Percentiles rank a stretch among this genome's conserved stretches.
Conservation (phyloP, 1,284 basidiomycete genomes). For the Moesziomyces sp. region DNA sequence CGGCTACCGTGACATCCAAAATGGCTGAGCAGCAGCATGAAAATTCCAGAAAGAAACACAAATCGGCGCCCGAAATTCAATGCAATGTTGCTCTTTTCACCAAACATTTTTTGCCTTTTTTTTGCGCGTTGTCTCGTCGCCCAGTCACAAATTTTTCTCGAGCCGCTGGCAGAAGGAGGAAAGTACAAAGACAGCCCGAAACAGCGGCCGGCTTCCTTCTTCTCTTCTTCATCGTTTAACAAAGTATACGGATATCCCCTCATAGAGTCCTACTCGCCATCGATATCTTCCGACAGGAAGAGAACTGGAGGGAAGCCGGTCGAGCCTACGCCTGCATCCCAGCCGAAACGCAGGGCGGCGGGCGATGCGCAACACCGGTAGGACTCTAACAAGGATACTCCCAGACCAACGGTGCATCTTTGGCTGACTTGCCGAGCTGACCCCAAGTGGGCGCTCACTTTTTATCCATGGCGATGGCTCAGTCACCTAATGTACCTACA, state of each 20-base stretch:
- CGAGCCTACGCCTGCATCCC: conserved; percentile 25
- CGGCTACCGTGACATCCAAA: no score
- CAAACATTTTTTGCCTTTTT: no score
- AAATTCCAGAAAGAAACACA: no score
- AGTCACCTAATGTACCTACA: conserved; percentile 56
- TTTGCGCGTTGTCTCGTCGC: no score
- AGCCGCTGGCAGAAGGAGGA: no score
- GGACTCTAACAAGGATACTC: conserved; percentile 52
- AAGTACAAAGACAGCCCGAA: neutral
- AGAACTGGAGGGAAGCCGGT: conserved; percentile 52
- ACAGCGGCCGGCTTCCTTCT: conserved; percentile 9
- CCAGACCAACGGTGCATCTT: conserved; percentile 55
- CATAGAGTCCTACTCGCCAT: conserved; percentile 56
- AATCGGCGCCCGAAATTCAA: no score
- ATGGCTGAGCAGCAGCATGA: no score
- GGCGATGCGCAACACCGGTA: conserved; percentile 36
- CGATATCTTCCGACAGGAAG: conserved; percentile 42
- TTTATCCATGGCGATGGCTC: conserved; percentile 45
- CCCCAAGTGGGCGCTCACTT: conserved; percentile 5
- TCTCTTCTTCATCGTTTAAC: conserved; percentile 53
- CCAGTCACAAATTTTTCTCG: no score
- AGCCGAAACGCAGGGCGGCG: conserved; percentile 4
- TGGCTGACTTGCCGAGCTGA: conserved; percentile 50
- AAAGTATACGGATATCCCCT: conserved; percentile 52
- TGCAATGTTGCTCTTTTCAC: no score